Base-by-base conservation (phyloP, 2,329 filamentous ascomycete species). In the Plectosphaerella cucumerina region DNA sequence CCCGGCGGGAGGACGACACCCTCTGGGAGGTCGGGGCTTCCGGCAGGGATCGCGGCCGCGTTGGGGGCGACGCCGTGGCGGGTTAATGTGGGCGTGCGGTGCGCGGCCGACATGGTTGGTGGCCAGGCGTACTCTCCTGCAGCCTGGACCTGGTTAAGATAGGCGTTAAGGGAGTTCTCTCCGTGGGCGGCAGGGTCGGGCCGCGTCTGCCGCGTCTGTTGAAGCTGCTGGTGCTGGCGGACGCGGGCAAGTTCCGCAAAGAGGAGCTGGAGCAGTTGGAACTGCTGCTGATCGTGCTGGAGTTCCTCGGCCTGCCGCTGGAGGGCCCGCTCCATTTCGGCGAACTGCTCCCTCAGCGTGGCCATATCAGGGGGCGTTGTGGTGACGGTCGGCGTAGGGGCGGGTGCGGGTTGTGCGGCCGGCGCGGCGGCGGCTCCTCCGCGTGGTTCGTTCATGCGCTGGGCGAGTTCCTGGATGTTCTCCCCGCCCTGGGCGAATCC, bases 401-500 rank as follows among this genome's bases (percentile, higher is more conserved):
- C 49, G 8, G 58, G 53, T 3, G 53, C 51, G 5, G 46, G 35
- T 35, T 53, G 49, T 20, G 33, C 53, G 23, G 50, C 41, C 5
- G 56, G 50, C 22, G 57, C 48, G 9, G 58, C 53, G 39, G 49
- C 48, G 26, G 47, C 56, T 56, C 60, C 37, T 44, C 54, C 20
- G 51, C 47, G 65, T 5, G 70, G 72, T 18, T 75, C 60, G 22
- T 81, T 82, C 58, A 89, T 74, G 53, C 82, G 81, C 53, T 85
- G 81, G 5, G 82, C 84, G 57, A 90, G 72, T 56, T 89, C 85
- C 50, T 84, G 78, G 33, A 89, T 77, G 52, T 89, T 81, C 18
- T 78, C 72, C 67, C 68, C 85, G 65, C 68, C 87, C 73, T 89
- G 85, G n/a, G 86, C 89, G 59, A 93, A 89, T 0, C 86, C 89